Evolutionary conservation across 83 land plant species (phyloP).

Genomic region (Diphasiastrum complanatum): DNA sequence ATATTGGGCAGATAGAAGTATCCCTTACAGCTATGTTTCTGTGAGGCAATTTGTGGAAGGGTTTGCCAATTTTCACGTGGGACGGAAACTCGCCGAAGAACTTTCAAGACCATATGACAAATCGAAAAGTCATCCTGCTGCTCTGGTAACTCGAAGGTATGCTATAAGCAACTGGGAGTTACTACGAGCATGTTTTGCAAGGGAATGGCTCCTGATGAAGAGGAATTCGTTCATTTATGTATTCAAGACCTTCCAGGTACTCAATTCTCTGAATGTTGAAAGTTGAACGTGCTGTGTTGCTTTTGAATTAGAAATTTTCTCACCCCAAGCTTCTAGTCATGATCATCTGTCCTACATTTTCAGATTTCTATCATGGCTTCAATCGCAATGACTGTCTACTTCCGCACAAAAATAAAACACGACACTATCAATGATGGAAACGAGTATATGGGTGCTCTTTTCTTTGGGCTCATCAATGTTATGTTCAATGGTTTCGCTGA

Average conservation of each 20-base stretch:
- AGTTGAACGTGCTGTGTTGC: neutral
- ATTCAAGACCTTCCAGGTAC: conserved; percentile 3
- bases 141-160: neutral
- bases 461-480: no score
- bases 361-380: neutral
- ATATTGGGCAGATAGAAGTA: neutral
- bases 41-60: neutral
- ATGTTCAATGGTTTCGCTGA: conserved; percentile 3
- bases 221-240: neutral
- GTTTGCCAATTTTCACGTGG: neutral
- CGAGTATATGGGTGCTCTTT: neutral
- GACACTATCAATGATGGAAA: conserved; percentile 5
- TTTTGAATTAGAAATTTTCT: neutral
- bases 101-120: neutral
- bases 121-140: neutral
- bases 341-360: neutral
- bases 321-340: neutral
- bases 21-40: neutral
- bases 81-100: neutral
- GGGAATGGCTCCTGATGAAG: conserved; percentile 5
- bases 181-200: neutral
- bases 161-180: neutral
- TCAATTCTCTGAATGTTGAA: neutral
- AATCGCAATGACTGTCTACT: neutral
- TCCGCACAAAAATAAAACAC: neutral